Evolutionary conservation across 2,329 filamentous ascomycete species (phyloP).

Genomic region (Sclerotinia subarctica): DNA sequence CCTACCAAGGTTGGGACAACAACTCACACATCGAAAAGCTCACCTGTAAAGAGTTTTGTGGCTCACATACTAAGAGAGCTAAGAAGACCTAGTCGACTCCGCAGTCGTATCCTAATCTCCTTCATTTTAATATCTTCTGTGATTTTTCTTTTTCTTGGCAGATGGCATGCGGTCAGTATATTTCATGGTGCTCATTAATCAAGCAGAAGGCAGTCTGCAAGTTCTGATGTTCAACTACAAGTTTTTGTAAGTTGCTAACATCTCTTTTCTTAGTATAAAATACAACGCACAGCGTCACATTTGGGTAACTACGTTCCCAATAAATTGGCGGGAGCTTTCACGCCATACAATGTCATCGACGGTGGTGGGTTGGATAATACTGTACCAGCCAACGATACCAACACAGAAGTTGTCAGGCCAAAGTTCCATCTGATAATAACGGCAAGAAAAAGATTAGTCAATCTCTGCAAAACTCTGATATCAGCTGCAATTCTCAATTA

Average conservation of each 20-base stretch:
- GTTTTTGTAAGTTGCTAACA: not conserved
- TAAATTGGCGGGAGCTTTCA: conserved; percentile 22
- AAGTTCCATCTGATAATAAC: conserved; percentile 56
- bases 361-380: conserved; percentile 25
- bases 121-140: conserved; percentile 20
- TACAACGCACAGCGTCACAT: conserved; percentile 22
- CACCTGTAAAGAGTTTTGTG: conserved; percentile 23
- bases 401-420: conserved; percentile 23
- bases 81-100: conserved; percentile 27
- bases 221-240: not conserved
- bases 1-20: not conserved
- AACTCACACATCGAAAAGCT: conserved; percentile 13
- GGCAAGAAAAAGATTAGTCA: conserved; percentile 42
- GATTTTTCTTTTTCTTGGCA: conserved; percentile 22
- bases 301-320: conserved; percentile 24
- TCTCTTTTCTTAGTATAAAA: conserved; percentile 20
- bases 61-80: conserved; percentile 25
- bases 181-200: not conserved
- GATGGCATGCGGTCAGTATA: conserved; percentile 19
- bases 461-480: conserved; percentile 56
- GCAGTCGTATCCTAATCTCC: conserved; percentile 23
- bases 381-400: conserved; percentile 15
- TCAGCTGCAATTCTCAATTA: conserved; percentile 58
- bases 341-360: conserved; percentile 17
- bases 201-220: not conserved